phyloP scores from a whole-genome alignment of 257 asterid genomes.

The Prunella vulgaris region DNA sequence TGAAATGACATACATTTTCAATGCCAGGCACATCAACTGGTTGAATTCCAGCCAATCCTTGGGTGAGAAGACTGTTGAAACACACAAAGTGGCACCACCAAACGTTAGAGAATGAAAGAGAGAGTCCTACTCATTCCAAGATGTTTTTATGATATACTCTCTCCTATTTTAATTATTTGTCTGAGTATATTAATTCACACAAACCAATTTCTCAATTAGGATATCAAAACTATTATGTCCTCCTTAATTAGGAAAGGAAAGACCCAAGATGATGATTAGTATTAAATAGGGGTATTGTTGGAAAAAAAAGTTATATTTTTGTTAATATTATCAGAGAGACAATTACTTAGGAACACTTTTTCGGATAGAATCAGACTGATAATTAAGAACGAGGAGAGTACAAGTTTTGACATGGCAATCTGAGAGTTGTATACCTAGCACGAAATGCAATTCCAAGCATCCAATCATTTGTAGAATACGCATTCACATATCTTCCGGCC shows the following conservation, averaged over 20 bases:
- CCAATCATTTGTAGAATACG: slow-evolving; percentile 87
- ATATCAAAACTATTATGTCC: no score
- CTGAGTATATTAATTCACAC: no score
- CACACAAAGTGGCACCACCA: background rate
- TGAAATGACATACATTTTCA: slow-evolving; percentile 58
- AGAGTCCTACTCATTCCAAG: background rate
- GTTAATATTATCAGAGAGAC: no score
- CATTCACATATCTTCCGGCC: slow-evolving; percentile 88
- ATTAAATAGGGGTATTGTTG: no score
- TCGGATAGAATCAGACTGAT: no score
- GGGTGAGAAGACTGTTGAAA: slow-evolving; percentile 80
- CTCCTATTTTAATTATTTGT: background rate
- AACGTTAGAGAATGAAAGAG: background rate
- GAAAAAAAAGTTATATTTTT: no score
- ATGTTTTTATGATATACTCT: background rate
- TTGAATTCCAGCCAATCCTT: slow-evolving; percentile 96
- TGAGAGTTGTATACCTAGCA: slow-evolving; percentile 54
- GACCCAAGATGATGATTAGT: no score
- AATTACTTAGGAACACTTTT: no score
- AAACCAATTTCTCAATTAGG: no score
- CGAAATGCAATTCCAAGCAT: slow-evolving; percentile 96
- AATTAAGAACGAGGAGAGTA: background rate
- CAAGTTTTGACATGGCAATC: background rate
- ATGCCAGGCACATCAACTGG: slow-evolving; percentile 82
- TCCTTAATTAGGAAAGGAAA: no score